phyloP scores from a whole-genome alignment of 2,329 filamentous ascomycete genomes.

The Chaetoscypha palmicola region DNA sequence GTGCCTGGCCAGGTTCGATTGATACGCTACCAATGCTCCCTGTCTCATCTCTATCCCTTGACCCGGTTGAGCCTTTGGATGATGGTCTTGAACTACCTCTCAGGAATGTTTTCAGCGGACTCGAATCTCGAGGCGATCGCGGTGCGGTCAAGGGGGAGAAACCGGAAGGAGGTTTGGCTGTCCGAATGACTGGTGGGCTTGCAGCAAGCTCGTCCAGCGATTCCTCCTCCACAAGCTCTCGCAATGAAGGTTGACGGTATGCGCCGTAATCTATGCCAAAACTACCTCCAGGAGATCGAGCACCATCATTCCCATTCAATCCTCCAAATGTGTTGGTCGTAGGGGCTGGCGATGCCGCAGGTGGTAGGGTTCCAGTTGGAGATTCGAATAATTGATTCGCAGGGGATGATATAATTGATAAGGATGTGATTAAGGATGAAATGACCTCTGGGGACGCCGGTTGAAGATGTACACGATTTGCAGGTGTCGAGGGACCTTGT shows the following conservation, averaged over 20 bases:
- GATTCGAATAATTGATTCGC: slow-evolving; percentile 64
- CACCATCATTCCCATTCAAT: slow-evolving; percentile 17
- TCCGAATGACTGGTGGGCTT: slow-evolving; percentile 67
- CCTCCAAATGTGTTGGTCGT: slow-evolving; percentile 24
- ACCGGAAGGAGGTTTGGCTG: slow-evolving; percentile 73
- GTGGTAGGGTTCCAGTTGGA: slow-evolving; percentile 26
- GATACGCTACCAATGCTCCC: slow-evolving; percentile 59
- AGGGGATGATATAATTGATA: slow-evolving; percentile 61
- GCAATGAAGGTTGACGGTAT: slow-evolving; percentile 46
- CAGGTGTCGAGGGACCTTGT: slow-evolving; percentile 23
- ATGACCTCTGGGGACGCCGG: slow-evolving; percentile 58
- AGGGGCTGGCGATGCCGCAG: slow-evolving; percentile 35
- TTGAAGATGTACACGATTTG: slow-evolving; percentile 28
- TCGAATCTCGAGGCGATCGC: slow-evolving; percentile 40
- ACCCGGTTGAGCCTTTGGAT: slow-evolving; percentile 49
- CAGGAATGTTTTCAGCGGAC: slow-evolving; percentile 53
- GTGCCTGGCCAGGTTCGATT: slow-evolving; percentile 48
- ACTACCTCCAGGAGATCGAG: slow-evolving; percentile 31
- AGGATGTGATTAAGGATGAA: slow-evolving; percentile 60
- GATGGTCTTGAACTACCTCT: slow-evolving; percentile 49
- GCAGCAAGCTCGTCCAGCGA: slow-evolving; percentile 55
- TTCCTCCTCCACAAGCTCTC: slow-evolving; percentile 42
- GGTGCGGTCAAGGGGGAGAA: slow-evolving; percentile 64
- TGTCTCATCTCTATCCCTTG: slow-evolving; percentile 46
- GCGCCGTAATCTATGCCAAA: slow-evolving; percentile 71